Conservation (phyloP, 2,329 filamentous ascomycete genomes). For the Fusarium begoniae region DNA sequence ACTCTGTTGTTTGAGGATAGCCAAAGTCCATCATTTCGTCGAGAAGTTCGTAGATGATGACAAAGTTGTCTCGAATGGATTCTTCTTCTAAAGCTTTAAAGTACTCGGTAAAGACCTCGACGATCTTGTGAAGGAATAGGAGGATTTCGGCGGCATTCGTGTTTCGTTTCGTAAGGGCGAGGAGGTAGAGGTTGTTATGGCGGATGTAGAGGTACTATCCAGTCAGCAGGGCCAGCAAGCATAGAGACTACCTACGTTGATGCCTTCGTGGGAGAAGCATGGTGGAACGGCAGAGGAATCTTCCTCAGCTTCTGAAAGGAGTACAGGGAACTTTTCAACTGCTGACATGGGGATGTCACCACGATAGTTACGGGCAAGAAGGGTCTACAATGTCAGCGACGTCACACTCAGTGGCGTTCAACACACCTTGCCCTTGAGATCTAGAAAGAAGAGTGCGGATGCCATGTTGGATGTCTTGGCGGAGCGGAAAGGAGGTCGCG, state of each 20-base stretch:
- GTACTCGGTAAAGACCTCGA: constrained; percentile 99
- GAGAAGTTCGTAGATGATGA: constrained; percentile 97
- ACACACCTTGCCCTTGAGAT: constrained; percentile 97
- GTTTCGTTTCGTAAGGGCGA: constrained; percentile 97
- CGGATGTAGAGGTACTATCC: constrained; percentile 95
- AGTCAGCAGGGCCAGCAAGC: constrained; percentile 13
- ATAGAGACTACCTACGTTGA: constrained; percentile 75
- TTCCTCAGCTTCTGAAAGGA: constrained; percentile 98
- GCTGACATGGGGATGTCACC: constrained; percentile 99
- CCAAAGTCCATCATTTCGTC: constrained; percentile 99
- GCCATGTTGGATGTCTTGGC: constrained; percentile 67
- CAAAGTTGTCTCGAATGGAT: constrained; percentile 98
- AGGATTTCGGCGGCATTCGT: constrained; percentile 99
- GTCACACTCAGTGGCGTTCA: neutral
- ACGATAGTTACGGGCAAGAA: constrained; percentile 96
- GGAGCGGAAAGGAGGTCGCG: constrained; percentile 40
- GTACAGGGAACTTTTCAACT: constrained; percentile 95
- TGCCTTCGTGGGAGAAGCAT: constrained; percentile 98
- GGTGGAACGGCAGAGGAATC: constrained; percentile 97
- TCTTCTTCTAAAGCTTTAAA: constrained; percentile 99
- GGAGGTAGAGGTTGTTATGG: constrained; percentile 98
- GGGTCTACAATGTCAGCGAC: constrained; percentile 71
- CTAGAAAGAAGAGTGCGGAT: constrained; percentile 97
- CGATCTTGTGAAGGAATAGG: constrained; percentile 96
- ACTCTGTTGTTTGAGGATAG: constrained; percentile 97